A percentile compares a stretch with the other conserved stretches of the same genome.
Conservation (phyloP, 352 stramenopile species). For the Hyaloperonospora brassicae region DNA sequence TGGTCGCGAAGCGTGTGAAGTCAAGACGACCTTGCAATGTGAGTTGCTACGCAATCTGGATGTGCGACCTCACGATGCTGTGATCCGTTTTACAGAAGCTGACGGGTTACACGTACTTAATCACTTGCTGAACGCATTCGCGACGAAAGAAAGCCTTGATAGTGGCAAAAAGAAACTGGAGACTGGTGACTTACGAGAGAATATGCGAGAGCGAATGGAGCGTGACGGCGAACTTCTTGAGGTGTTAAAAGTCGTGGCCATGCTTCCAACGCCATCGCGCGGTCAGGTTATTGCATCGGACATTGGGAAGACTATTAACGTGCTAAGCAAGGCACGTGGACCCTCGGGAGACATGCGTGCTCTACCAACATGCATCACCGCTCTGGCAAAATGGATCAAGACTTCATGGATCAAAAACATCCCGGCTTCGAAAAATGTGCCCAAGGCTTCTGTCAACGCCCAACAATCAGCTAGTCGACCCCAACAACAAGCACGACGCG, state of each 20-base stretch:
- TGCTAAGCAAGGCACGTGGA: conserved; percentile 35
- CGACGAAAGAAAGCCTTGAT: conserved; percentile 22
- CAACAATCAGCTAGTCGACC: conserved; percentile 14
- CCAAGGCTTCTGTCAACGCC: conserved; percentile 7
- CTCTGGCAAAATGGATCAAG: conserved; percentile 68
- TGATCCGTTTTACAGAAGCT: conserved; percentile 52
- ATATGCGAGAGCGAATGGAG: conserved; percentile 12
- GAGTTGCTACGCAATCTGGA: conserved; percentile 53
- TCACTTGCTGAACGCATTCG: conserved; percentile 34
- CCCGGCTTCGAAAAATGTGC: conserved; percentile 13
- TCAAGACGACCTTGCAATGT: conserved; percentile 46
- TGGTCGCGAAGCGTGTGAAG: conserved; percentile 23
- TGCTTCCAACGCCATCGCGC: conserved; percentile 54
- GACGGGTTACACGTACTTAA: conserved; percentile 54
- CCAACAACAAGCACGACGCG: conserved; percentile 25
- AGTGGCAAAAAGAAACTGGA: conserved; percentile 5
- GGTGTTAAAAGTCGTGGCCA: conserved; percentile 50
- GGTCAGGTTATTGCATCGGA: conserved; percentile 46
- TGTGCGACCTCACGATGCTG: conserved; percentile 52
- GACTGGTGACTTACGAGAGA: conserved; percentile 9
- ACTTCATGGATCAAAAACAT: conserved; percentile 55
- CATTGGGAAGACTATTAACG: conserved; percentile 58
- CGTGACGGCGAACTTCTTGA: conserved; percentile 25
- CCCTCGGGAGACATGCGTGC: conserved; percentile 26
- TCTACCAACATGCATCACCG: conserved; percentile 36